phyloP scores from a whole-genome alignment of 495 filamentous ascomycete genomes.

The Jackrogersella multiformis region DNA sequence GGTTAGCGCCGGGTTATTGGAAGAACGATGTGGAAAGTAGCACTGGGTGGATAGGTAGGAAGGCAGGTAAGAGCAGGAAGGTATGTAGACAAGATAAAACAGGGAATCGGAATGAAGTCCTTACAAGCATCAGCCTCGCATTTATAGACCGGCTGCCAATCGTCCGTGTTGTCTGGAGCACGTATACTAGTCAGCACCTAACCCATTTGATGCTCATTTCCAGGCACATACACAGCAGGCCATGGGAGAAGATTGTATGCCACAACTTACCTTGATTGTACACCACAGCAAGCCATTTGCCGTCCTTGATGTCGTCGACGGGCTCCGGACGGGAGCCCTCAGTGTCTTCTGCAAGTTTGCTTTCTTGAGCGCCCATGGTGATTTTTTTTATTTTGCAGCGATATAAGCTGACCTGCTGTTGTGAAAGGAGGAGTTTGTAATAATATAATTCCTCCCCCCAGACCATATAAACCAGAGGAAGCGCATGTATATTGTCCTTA shows the following conservation, averaged over 20 bases:
- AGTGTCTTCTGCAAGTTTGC: not conserved
- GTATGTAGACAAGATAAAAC: not conserved
- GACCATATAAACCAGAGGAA: no score
- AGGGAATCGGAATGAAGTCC: not conserved
- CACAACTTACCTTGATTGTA: not conserved
- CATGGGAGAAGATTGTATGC: not conserved
- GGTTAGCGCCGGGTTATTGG: no score
- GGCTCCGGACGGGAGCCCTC: not conserved
- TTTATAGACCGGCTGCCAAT: constrained; percentile 1
- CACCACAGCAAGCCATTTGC: not conserved
- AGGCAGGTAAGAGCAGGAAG: not conserved
- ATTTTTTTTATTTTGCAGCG: no score
- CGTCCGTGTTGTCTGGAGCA: not conserved
- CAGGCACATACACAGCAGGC: no score
- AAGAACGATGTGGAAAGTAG: no score
- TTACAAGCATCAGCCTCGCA: not conserved
- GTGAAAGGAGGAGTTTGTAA: not conserved
- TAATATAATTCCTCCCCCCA: not conserved
- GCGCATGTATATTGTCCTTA: no score
- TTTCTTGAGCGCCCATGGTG: not conserved
- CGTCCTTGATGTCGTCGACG: not conserved
- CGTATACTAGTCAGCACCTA: not conserved
- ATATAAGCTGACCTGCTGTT: not conserved
- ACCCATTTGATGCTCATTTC: not conserved
- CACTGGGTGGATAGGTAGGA: no score